Percentiles rank a stretch among this genome's conserved stretches.
These are phyloP conservation scores for Candida succiphila DNA, from an alignment of 805 yeast genomes.

Conservation along the genomic window DNA sequence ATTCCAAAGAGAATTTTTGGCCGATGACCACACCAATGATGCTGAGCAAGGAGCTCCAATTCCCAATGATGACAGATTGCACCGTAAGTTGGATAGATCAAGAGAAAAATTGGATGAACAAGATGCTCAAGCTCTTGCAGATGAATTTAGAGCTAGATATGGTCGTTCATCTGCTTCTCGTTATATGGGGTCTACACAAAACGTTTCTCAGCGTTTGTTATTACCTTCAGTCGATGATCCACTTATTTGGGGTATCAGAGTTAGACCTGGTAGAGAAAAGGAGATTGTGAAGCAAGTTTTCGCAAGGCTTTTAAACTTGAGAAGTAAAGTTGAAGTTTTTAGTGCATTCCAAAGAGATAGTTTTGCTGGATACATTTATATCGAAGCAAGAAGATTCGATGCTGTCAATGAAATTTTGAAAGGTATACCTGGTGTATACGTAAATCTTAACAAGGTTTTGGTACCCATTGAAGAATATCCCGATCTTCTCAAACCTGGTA, in stretches of 20 bases:
- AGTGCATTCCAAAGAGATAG: conserved; percentile 93
- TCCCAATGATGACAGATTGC: conserved; percentile 65
- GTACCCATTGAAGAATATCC: conserved; percentile 97
- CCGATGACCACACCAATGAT: conserved; percentile 62
- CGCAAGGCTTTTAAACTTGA: conserved; percentile 75
- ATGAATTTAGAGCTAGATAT: conserved; percentile 83
- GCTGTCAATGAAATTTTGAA: conserved; percentile 83
- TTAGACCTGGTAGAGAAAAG: conserved; percentile 88
- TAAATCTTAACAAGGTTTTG: conserved; percentile 53
- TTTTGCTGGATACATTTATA: conserved; percentile 83
- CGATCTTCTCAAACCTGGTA: conserved; percentile 80
- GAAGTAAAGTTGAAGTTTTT: conserved; percentile 71
- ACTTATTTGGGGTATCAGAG: conserved; percentile 89
- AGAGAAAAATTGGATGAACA: conserved; percentile 83
- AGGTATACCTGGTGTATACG: conserved; percentile 82
- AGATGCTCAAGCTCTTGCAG: conserved; percentile 92
- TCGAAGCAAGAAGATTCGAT: conserved; percentile 89
- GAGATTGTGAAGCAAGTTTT: conserved; percentile 77
- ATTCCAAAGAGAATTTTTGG: conserved; percentile 72
- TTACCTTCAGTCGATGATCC: conserved; percentile 97
- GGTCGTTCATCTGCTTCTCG: conserved; percentile 76
- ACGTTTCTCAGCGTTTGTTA: conserved; percentile 86
- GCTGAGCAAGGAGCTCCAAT: conserved; percentile 34
- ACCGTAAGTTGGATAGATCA: conserved; percentile 78
- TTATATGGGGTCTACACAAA: conserved; percentile 75